These are phyloP conservation scores for Poronia punctata DNA, from an alignment of 495 filamentous ascomycete genomes.

Conservation along the genomic window DNA sequence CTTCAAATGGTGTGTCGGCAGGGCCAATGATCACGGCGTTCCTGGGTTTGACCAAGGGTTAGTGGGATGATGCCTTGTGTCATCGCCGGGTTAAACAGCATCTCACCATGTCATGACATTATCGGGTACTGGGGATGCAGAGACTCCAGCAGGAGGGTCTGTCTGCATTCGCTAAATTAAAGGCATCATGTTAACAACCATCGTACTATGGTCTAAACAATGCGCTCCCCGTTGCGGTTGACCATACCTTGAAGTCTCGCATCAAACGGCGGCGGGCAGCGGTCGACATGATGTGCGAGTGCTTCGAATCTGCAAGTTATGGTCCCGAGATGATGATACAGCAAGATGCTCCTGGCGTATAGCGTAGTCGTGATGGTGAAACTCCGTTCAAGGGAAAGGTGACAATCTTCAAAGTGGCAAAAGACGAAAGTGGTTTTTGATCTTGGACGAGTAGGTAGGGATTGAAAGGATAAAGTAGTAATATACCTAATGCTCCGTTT, in stretches of 20 bases:
- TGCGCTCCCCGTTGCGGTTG: not conserved
- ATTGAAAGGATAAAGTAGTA: too few relatives aligned
- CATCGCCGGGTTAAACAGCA: not conserved
- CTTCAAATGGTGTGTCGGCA: slow-evolving; percentile 95
- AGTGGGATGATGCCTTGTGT: slow-evolving; percentile 3
- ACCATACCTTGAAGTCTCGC: slow-evolving; percentile 92
- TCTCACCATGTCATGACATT: slow-evolving; percentile 98
- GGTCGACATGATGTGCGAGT: slow-evolving; percentile 65
- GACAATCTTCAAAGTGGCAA: too few relatives aligned
- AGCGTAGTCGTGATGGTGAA: too few relatives aligned
- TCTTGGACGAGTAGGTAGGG: too few relatives aligned
- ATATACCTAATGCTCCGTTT: too few relatives aligned
- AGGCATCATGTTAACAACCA: too few relatives aligned
- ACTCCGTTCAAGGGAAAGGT: too few relatives aligned
- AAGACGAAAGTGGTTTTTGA: too few relatives aligned
- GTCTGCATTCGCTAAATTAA: slow-evolving; percentile 88
- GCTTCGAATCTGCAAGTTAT: too few relatives aligned
- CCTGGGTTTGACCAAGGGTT: slow-evolving; percentile 46
- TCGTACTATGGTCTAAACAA: slow-evolving; percentile 1
- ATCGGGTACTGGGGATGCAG: slow-evolving; percentile 91
- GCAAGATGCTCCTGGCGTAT: not conserved
- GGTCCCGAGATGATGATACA: too few relatives aligned
- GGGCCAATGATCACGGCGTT: slow-evolving; percentile 98
- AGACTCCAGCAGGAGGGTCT: slow-evolving; percentile 94
- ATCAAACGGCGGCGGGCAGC: slow-evolving; percentile 90